phyloP scores from a whole-genome alignment of 257 asterid genomes.

The Gentiana macrophylla region DNA sequence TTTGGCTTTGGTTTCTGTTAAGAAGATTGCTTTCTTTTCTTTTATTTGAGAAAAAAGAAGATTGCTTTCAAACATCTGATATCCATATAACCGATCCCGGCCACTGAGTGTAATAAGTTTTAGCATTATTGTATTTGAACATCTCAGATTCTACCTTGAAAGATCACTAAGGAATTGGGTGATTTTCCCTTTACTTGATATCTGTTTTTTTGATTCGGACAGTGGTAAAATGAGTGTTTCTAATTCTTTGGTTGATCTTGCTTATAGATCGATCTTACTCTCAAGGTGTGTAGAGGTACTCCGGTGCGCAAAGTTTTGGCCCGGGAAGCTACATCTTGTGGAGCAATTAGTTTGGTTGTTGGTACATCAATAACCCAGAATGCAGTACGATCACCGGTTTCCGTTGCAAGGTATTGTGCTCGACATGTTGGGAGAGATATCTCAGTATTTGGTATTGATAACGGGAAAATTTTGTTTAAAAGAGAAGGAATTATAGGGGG shows the following conservation, averaged over 20 bases:
- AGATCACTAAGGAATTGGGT: too few relatives aligned
- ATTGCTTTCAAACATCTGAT: too few relatives aligned
- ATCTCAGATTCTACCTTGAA: not conserved
- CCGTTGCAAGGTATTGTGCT: conserved; percentile 79
- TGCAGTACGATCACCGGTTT: conserved; percentile 48
- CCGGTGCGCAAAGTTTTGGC: conserved; percentile 53
- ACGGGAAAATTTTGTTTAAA: conserved; percentile 58
- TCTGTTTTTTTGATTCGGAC: not conserved
- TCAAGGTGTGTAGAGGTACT: conserved; percentile 75
- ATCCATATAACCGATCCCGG: too few relatives aligned
- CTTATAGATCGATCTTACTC: conserved; percentile 71
- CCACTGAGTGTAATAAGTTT: too few relatives aligned
- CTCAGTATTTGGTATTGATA: conserved; percentile 56
- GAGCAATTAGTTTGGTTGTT: conserved; percentile 56
- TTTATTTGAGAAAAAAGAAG: too few relatives aligned
- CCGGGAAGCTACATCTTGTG: conserved; percentile 49
- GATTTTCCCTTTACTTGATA: too few relatives aligned
- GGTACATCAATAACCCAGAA: conserved; percentile 50
- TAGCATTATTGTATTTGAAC: too few relatives aligned
- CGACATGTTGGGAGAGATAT: conserved; percentile 40
- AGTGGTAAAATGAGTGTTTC: not conserved
- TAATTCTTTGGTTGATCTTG: conserved; percentile 1
- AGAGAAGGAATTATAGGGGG: conserved; percentile 27
- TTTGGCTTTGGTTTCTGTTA: too few relatives aligned
- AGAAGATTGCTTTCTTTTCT: too few relatives aligned